Conservation (phyloP, 108 stramenopile species). For the Seminavis robusta region DNA sequence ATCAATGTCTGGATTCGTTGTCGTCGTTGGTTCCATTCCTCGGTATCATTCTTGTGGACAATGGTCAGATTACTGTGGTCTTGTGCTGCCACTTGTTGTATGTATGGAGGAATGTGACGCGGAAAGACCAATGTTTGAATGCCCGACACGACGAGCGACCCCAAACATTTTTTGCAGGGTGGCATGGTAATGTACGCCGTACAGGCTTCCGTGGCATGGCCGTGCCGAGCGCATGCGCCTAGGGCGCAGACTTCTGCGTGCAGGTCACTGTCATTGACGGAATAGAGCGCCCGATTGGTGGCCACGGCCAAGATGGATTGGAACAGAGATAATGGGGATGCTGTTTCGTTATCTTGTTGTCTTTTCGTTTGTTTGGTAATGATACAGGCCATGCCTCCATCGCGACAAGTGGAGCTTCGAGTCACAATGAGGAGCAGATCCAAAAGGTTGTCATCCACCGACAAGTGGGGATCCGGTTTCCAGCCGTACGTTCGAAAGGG, state of each 20-base stretch:
- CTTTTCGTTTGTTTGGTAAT: slow-evolving; percentile 6
- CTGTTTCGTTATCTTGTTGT: neutral
- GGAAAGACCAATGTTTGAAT: no score
- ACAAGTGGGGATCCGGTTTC: slow-evolving; percentile 32
- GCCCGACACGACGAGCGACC: slow-evolving; percentile 44
- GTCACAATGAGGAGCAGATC: slow-evolving; percentile 62
- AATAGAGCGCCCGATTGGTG: slow-evolving; percentile 49
- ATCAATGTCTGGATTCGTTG: no score
- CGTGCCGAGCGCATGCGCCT: slow-evolving; percentile 30
- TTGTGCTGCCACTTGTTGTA: no score
- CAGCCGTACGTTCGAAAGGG: slow-evolving; percentile 45
- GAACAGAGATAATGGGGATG: neutral
- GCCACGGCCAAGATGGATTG: slow-evolving; percentile 40
- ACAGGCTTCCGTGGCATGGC: slow-evolving; percentile 7
- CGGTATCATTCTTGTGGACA: no score
- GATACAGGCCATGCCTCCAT: slow-evolving; percentile 77
- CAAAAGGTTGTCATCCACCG: slow-evolving; percentile 63
- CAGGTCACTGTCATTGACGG: slow-evolving; percentile 44
- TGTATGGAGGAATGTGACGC: no score
- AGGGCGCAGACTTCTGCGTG: slow-evolving; percentile 74
- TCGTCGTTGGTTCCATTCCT: no score
- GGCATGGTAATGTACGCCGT: slow-evolving; percentile 80
- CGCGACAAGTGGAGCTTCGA: slow-evolving; percentile 38
- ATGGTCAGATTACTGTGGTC: no score
- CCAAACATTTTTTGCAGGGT: slow-evolving; percentile 73